Conservation (phyloP, 805 yeast genomes). For the Barnettozyma californica region DNA sequence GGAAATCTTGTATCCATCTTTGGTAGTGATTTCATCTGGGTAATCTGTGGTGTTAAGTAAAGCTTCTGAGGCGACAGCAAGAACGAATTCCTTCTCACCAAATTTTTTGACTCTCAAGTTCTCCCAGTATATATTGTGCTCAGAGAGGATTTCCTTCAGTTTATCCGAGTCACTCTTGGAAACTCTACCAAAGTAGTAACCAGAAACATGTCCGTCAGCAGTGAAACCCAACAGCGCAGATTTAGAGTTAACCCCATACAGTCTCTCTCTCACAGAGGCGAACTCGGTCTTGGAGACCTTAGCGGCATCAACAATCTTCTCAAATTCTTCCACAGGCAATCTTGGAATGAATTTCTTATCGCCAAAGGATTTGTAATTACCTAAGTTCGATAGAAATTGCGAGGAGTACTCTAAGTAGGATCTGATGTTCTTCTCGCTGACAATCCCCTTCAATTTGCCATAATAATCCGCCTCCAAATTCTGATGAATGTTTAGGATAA, state of each 20-base stretch:
- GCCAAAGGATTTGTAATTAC: slow-evolving; percentile 83
- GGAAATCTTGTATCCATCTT: slow-evolving; percentile 36
- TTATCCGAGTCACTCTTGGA: slow-evolving; percentile 59
- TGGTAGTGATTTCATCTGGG: slow-evolving; percentile 40
- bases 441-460: slow-evolving; percentile 32
- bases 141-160: slow-evolving; percentile 61
- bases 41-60: slow-evolving; percentile 46
- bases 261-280: slow-evolving; percentile 37
- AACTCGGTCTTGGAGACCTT: slow-evolving; percentile 28
- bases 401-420: slow-evolving; percentile 66
- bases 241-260: slow-evolving; percentile 47
- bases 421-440: slow-evolving; percentile 25
- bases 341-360: slow-evolving; percentile 82
- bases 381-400: slow-evolving; percentile 68
- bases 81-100: slow-evolving; percentile 42
- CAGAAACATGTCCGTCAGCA: slow-evolving; percentile 66
- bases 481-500: slow-evolving; percentile 57
- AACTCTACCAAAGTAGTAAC: slow-evolving; percentile 58
- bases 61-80: slow-evolving; percentile 65
- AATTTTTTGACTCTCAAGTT: slow-evolving; percentile 70
- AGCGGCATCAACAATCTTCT: slow-evolving; percentile 38
- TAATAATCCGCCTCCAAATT: slow-evolving; percentile 43
- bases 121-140: slow-evolving; percentile 63
- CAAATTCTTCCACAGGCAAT: slow-evolving; percentile 43
- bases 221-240: slow-evolving; percentile 69